Evolutionary conservation across 2,329 filamentous ascomycete genomes (phyloP).

Genomic region (Rhinocladiella similis): DNA sequence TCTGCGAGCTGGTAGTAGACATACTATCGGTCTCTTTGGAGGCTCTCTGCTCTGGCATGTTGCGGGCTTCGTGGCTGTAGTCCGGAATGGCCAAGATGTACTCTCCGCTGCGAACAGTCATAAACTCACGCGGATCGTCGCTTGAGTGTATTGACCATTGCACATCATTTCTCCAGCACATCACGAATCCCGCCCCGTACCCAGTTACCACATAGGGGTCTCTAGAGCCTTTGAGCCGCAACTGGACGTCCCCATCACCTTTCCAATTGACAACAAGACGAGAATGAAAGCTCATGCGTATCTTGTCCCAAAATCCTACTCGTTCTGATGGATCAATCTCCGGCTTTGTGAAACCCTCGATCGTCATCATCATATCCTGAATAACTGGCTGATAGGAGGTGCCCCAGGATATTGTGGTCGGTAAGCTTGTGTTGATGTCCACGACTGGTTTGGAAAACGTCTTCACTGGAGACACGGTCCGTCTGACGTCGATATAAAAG

Average conservation of each 20-base stretch:
- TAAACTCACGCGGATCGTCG: constrained; percentile 86
- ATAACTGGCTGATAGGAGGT: constrained; percentile 97
- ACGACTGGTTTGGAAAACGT: constrained; percentile 91
- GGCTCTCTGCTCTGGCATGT: constrained; percentile 47
- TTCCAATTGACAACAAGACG: constrained; percentile 87
- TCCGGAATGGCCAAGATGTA: constrained; percentile 94
- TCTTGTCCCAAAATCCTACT: constrained; percentile 99
- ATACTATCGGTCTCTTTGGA: constrained; percentile 59
- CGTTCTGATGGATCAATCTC: constrained; percentile 90
- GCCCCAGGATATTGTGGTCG: constrained; percentile 94
- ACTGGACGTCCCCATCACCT: constrained; percentile 90
- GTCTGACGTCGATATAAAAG: constrained; percentile 81
- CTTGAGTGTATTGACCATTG: constrained; percentile 80
- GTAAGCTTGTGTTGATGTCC: constrained; percentile 88
- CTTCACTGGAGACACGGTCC: constrained; percentile 93
- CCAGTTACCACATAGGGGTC: constrained; percentile 94
- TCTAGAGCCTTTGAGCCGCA: constrained; percentile 84
- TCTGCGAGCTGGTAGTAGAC: constrained; percentile 63
- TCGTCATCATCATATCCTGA: constrained; percentile 99
- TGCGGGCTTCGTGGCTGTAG: constrained; percentile 82
- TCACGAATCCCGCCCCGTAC: constrained; percentile 89
- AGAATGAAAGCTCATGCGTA: constrained; percentile 90
- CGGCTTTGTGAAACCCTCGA: constrained; percentile 96
- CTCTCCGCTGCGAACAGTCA: constrained; percentile 93
- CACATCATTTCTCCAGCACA: constrained; percentile 98